A percentile compares a stretch with the other conserved stretches of the same genome.
phyloP scores from a whole-genome alignment of 305 asterid genomes.

The Fraxinus floribunda region DNA sequence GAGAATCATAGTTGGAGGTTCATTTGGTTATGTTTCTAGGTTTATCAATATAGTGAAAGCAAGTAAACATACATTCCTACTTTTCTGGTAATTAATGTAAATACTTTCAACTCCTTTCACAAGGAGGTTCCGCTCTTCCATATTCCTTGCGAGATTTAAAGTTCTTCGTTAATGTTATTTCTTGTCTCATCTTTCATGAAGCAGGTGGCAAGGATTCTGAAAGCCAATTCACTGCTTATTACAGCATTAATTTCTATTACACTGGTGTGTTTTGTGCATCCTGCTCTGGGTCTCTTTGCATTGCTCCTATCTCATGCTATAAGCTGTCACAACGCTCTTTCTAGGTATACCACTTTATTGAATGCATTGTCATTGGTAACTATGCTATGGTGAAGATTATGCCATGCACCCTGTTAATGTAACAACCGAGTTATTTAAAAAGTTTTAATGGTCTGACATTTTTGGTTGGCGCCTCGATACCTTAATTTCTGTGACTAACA shows the following conservation, averaged over 20 bases:
- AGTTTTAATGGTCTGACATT: background rate
- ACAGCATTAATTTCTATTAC: constrained; percentile 55
- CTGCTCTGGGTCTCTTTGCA: constrained; percentile 80
- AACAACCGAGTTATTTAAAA: background rate
- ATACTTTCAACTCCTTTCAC: constrained; percentile 16
- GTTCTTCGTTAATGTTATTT: background rate
- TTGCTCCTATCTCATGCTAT: constrained; percentile 69
- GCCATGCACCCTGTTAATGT: background rate
- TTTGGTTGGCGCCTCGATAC: background rate
- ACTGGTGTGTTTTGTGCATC: constrained; percentile 78
- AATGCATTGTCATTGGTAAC: background rate
- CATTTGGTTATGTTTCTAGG: background rate
- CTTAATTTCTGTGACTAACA: background rate
- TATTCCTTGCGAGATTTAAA: constrained; percentile 15
- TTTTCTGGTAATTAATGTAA: background rate
- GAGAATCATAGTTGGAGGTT: constrained; percentile 1
- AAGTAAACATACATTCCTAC: background rate
- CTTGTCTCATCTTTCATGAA: constrained; percentile 23
- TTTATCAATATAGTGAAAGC: constrained; percentile 19
- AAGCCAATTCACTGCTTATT: constrained; percentile 55
- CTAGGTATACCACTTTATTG: constrained; percentile 49
- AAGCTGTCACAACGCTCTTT: constrained; percentile 70
- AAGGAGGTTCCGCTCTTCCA: background rate
- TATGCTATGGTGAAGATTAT: background rate
- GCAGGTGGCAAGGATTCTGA: constrained; percentile 71